Evolutionary conservation across 2,329 filamentous ascomycete genomes (phyloP).

Genomic region (Pseudopithomyces maydicus): DNA sequence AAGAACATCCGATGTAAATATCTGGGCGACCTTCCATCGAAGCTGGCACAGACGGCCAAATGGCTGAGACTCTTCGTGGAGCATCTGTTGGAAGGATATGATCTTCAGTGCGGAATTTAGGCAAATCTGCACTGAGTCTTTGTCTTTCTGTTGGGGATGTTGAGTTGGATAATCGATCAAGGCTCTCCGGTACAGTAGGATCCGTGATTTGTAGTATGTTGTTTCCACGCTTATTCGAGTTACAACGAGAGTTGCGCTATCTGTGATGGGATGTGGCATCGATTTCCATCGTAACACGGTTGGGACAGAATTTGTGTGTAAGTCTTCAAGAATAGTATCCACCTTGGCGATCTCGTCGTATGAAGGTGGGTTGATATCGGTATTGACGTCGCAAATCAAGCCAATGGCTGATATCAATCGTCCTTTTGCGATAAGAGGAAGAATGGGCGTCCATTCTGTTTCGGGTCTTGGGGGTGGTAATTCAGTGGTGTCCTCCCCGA

Average conservation of each 20-base stretch:
- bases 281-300: background rate
- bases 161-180: background rate
- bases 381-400: background rate
- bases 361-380: background rate
- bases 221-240: background rate
- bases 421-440: constrained; percentile 4
- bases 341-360: background rate
- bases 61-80: background rate
- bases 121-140: background rate
- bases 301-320: background rate
- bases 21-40: background rate
- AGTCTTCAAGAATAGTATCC: background rate
- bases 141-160: background rate
- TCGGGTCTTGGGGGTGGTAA: constrained; percentile 19
- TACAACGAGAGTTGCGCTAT: background rate
- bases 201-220: background rate
- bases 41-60: background rate
- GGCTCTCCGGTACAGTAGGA: background rate
- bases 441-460: constrained; percentile 14
- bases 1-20: background rate
- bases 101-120: background rate
- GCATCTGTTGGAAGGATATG: background rate
- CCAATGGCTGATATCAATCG: background rate
- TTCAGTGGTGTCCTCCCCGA: constrained; percentile 32
- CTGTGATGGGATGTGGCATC: background rate